phyloP scores from a whole-genome alignment of 768 basidiomycete genomes.

The Psilocybe subaeruginosa region DNA sequence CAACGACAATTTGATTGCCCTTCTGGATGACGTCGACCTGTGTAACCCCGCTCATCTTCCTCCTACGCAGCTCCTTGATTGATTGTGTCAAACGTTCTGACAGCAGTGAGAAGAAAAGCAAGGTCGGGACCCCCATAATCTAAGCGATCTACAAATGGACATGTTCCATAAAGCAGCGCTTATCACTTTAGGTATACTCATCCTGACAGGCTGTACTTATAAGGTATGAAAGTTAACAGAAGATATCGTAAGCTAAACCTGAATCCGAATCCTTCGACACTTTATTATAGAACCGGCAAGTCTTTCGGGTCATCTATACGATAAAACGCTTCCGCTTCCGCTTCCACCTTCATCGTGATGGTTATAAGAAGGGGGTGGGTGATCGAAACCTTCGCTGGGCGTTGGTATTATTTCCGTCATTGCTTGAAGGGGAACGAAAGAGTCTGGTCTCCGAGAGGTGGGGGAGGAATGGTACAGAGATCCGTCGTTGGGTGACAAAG shows the following conservation, averaged over 20 bases:
- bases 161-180: neutral
- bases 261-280: neutral
- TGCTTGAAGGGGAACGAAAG: neutral
- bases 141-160: neutral
- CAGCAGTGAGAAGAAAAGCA: constrained; percentile 2
- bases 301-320: neutral
- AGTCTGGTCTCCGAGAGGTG: neutral
- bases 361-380: constrained; percentile 3
- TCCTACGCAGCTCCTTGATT: neutral
- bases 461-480: neutral
- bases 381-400: neutral
- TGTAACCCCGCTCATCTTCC: neutral
- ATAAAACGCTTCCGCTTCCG: neutral
- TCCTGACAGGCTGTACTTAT: neutral
- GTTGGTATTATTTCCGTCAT: neutral
- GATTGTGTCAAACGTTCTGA: constrained; percentile 5
- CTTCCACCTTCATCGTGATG: neutral
- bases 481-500: neutral
- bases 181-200: neutral
- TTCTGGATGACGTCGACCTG: no score
- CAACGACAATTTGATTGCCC: no score
- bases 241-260: neutral
- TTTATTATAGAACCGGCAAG: neutral
- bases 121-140: neutral
- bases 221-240: neutral